These are phyloP conservation scores for Seiridium unicorne DNA, from an alignment of 2,329 filamentous ascomycete species.

Conservation along the genomic window DNA sequence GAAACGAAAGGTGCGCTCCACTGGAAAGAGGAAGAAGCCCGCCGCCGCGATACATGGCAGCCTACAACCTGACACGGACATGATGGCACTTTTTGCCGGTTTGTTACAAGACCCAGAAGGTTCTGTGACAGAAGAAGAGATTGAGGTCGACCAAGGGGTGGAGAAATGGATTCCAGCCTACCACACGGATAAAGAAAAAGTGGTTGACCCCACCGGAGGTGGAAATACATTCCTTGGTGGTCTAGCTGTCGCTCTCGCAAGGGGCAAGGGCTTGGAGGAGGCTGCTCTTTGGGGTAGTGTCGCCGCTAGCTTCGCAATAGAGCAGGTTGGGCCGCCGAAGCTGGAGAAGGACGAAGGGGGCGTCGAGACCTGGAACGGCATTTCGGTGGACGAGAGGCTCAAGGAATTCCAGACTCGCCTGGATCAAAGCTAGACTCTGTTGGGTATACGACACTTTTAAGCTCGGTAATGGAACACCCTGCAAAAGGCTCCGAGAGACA, in stretches of 20 bases:
- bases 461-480: no score
- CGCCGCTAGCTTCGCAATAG: slow-evolving; percentile 88
- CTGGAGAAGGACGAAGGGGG: slow-evolving; percentile 43
- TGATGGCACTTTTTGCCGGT: slow-evolving; percentile 60
- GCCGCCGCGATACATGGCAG: slow-evolving; percentile 45
- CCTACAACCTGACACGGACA: slow-evolving; percentile 59
- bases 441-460: no score
- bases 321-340: slow-evolving; percentile 82
- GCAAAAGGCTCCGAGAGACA: no score
- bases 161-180: slow-evolving; percentile 79
- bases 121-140: slow-evolving; percentile 53
- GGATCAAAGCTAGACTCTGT: background rate
- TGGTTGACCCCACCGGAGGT: slow-evolving; percentile 91
- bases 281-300: slow-evolving; percentile 78
- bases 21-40: slow-evolving; percentile 38
- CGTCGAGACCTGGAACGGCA: slow-evolving; percentile 62
- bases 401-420: slow-evolving; percentile 46
- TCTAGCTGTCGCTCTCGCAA: slow-evolving; percentile 56
- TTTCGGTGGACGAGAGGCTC: slow-evolving; percentile 50
- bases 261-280: slow-evolving; percentile 61
- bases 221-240: slow-evolving; percentile 83
- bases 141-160: slow-evolving; percentile 62
- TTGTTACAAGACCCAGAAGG: slow-evolving; percentile 54
- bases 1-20: slow-evolving; percentile 33
- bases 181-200: slow-evolving; percentile 51